phyloP scores from a whole-genome alignment of 371 early-diverging fungal species.

The Zancudomyces culisetae region DNA sequence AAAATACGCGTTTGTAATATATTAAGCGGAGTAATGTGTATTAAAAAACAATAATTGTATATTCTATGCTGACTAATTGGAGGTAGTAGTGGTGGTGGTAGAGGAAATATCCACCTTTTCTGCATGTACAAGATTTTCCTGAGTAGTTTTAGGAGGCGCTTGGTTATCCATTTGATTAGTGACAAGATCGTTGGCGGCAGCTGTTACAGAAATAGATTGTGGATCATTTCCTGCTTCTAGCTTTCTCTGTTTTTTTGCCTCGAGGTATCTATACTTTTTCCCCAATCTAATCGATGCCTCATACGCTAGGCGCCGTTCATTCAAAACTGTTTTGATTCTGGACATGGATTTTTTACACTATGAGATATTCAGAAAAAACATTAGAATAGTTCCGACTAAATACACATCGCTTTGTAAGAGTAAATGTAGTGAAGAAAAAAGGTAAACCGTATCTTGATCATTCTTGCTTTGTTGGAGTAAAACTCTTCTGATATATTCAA shows the following conservation, averaged over 20 bases:
- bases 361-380: conserved; percentile 10
- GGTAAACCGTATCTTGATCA: conserved; percentile 40
- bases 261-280: conserved; percentile 4
- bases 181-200: too few relatives aligned
- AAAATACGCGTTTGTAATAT: too few relatives aligned
- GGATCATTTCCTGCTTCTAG: too few relatives aligned
- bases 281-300: conserved; percentile 8
- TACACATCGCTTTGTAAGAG: neutral
- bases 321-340: conserved; percentile 74
- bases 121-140: too few relatives aligned
- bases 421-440: neutral
- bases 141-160: too few relatives aligned
- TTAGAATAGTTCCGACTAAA: neutral
- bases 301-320: conserved; percentile 46
- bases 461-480: conserved; percentile 53
- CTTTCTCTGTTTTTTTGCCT: conserved; percentile 3
- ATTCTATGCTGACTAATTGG: too few relatives aligned
- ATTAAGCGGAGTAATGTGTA: too few relatives aligned
- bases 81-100: too few relatives aligned
- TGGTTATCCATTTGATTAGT: too few relatives aligned
- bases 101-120: too few relatives aligned
- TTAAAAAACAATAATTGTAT: too few relatives aligned
- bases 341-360: conserved; percentile 81
- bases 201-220: too few relatives aligned
- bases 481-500: conserved; percentile 35